A percentile compares a stretch with the other conserved stretches of the same genome.
Evolutionary conservation across 352 stramenopile species (phyloP).

Genomic region (Phytopythium ostracodes): DNA sequence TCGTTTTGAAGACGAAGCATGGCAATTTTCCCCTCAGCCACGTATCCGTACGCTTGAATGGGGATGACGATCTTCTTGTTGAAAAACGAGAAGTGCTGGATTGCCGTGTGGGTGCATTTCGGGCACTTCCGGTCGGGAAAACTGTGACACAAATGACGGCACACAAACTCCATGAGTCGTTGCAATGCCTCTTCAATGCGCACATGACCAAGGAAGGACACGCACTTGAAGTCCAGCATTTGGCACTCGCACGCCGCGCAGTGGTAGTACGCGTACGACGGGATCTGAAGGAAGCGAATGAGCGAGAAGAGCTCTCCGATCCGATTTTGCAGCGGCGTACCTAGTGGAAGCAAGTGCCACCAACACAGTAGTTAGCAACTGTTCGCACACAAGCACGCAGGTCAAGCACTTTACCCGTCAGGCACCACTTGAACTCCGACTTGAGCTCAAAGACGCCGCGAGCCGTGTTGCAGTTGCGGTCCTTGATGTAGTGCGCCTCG

Average conservation of each 20-base stretch:
- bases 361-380: neutral
- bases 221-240: slow-evolving; percentile 94
- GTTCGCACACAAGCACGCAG: neutral
- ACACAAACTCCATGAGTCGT: neutral
- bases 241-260: slow-evolving; percentile 95
- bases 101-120: slow-evolving; percentile 91
- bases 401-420: slow-evolving; percentile 85
- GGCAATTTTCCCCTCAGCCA: slow-evolving; percentile 89
- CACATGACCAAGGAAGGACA: slow-evolving; percentile 9
- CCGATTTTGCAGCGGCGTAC: slow-evolving; percentile 94
- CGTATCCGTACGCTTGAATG: slow-evolving; percentile 95
- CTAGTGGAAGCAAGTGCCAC: slow-evolving; percentile 19
- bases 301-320: slow-evolving; percentile 96
- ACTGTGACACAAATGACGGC: slow-evolving; percentile 31
- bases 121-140: slow-evolving; percentile 85
- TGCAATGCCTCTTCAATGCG: neutral
- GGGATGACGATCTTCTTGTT: slow-evolving; percentile 99
- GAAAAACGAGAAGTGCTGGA: slow-evolving; percentile 98
- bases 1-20: slow-evolving; percentile 97
- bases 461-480: slow-evolving; percentile 92
- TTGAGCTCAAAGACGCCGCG: slow-evolving; percentile 97
- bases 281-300: slow-evolving; percentile 96
- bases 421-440: slow-evolving; percentile 96
- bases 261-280: slow-evolving; percentile 98
- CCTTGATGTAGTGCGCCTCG: slow-evolving; percentile 96